Evolutionary conservation across 2,329 filamentous ascomycete genomes (phyloP), one percentile per base, ranked within the genome.

Genomic region (Colletotrichum acutatum): DNA sequence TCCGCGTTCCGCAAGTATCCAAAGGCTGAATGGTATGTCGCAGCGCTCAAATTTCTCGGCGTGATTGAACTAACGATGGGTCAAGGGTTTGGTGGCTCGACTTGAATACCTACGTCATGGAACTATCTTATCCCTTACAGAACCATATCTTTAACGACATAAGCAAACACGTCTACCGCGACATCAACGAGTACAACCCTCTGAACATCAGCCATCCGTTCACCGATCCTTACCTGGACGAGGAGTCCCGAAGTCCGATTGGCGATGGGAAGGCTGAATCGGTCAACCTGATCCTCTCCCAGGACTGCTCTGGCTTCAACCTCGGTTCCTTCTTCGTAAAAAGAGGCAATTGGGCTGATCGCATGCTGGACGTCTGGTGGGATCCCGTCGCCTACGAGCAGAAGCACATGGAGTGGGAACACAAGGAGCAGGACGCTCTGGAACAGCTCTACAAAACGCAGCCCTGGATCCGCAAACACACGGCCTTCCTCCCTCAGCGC

Each of bases 1-100:
- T 94, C 94, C 74, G 92, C 93, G 57, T 92, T 99, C 89, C 90
- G 92, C 80, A 98, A 98, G 82, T 98, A 98, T 80, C 97, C 97
- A 32, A 89, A 97, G 75, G 97, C 96, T 42, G 96, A 99, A 86
- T 99, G 97, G 97, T 98, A 87, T 83, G 91, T 83, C 16, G 14
- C 16, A 52, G 66, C n/a, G 11, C n/a, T 7, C 19, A 42, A 9
- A n/a, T n/a, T 19, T 28, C 28, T 32, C 34, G 22, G 54, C 16
- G 11, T 19, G 28, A 11, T 26, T 16, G 22, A 30, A 60, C 62
- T 68, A 22, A 70, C 53, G 4, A 19, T 56, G 58, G 24, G 16
- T 22, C 8, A 80, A 98, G 95, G 95, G 97, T 99, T 79, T 99
- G 97, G 97, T 99, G 97, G 96, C 88, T 99, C 71, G 97, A 99